These are phyloP conservation scores for Apostasia shenzhenica DNA, from an alignment of 106 monocot genomes.

Conservation along the genomic window DNA sequence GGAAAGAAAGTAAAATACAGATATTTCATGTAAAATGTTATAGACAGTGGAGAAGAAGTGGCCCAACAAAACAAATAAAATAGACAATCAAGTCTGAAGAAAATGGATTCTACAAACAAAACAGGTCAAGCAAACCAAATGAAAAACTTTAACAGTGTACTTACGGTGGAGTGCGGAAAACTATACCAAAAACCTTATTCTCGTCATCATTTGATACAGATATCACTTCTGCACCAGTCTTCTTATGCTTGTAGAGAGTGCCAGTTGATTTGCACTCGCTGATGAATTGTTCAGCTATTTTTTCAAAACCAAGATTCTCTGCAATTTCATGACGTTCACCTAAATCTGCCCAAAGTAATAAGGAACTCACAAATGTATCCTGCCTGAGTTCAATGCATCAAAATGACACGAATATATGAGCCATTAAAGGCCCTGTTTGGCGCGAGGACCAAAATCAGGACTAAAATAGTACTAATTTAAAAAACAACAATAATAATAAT, in stretches of 20 bases:
- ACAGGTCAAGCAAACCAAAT: not conserved
- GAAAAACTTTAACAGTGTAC: slow-evolving; percentile 8
- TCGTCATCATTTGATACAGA: slow-evolving; percentile 91
- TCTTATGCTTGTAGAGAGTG: slow-evolving; percentile 84
- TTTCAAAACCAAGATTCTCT: slow-evolving; percentile 84
- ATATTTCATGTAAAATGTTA: not conserved
- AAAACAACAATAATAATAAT: too few relatives aligned
- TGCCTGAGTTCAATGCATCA: not conserved
- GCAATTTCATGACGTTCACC: slow-evolving; percentile 48
- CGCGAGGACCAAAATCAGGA: too few relatives aligned
- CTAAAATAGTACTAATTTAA: too few relatives aligned
- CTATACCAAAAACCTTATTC: slow-evolving; percentile 98
- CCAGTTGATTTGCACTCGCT: slow-evolving; percentile 94
- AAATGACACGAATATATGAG: not conserved
- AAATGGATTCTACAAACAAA: too few relatives aligned
- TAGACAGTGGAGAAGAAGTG: too few relatives aligned
- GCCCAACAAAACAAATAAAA: too few relatives aligned
- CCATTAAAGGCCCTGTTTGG: too few relatives aligned
- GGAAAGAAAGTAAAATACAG: not conserved
- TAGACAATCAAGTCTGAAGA: too few relatives aligned
- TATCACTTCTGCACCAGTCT: slow-evolving; percentile 98
- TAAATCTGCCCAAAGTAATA: slow-evolving; percentile 23
- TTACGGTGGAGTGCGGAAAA: slow-evolving; percentile 98
- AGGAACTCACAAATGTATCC: not conserved
- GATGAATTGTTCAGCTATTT: slow-evolving; percentile 75